Conservation (phyloP, 192 early-diverging fungal species). For the Ramicandelaber brevisporus region DNA sequence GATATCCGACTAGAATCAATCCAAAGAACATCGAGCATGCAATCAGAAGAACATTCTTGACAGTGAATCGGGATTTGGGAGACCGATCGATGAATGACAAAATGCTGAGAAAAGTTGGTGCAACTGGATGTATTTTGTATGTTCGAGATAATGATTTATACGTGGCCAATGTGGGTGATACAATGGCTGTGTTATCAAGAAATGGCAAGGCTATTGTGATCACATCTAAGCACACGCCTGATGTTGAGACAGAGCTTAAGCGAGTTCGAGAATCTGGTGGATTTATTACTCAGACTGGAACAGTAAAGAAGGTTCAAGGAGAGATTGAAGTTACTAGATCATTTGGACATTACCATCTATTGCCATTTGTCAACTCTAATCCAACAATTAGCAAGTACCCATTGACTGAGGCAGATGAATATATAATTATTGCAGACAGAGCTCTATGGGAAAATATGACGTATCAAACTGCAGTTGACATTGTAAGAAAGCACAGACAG, state of each 20-base stretch:
- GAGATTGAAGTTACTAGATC: slow-evolving; percentile 47
- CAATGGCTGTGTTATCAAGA: slow-evolving; percentile 48
- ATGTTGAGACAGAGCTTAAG: slow-evolving; percentile 33
- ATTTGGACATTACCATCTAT: slow-evolving; percentile 67
- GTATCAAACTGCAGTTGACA: slow-evolving; percentile 56
- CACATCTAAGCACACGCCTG: slow-evolving; percentile 41
- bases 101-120: too few species aligned
- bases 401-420: slow-evolving; percentile 56
- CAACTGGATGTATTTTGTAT: slow-evolving; percentile 56
- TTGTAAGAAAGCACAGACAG: slow-evolving; percentile 51
- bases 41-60: slow-evolving; percentile 58
- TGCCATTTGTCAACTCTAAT: slow-evolving; percentile 62
- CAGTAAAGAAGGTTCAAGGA: slow-evolving; percentile 49
- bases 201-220: slow-evolving; percentile 40
- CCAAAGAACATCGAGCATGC: slow-evolving; percentile 33
- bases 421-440: slow-evolving; percentile 44
- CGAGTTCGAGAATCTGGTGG: slow-evolving; percentile 61
- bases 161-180: slow-evolving; percentile 69
- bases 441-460: slow-evolving; percentile 59
- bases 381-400: slow-evolving; percentile 46
- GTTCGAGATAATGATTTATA: slow-evolving; percentile 51
- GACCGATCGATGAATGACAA: too few species aligned
- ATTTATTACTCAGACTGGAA: slow-evolving; percentile 43
- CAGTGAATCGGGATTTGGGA: slow-evolving; percentile 56
- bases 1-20: too few species aligned